Evolutionary conservation across 106 monocot species (phyloP).

Genomic region (Alisma plantagoaquatica): DNA sequence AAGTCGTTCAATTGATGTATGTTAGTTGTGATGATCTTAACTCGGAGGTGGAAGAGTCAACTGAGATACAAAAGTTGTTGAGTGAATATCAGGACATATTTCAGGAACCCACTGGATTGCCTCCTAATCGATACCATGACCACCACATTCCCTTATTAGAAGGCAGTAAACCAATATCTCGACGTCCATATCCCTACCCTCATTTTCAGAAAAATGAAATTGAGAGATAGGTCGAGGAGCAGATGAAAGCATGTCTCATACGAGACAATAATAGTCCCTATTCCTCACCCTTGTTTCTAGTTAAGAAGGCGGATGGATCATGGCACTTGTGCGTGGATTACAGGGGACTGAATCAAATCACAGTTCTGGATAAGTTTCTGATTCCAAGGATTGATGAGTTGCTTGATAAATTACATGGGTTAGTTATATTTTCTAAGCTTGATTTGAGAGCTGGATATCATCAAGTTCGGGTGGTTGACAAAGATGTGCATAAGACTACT

Average conservation of each 20-base stretch:
- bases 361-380: neutral
- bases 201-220: too few species aligned
- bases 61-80: too few species aligned
- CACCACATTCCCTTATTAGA: too few species aligned
- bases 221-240: neutral
- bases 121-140: too few species aligned
- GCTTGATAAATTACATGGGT: neutral
- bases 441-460: neutral
- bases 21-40: too few species aligned
- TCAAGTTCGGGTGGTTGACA: neutral
- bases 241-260: neutral
- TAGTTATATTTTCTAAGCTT: neutral
- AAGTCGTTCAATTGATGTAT: too few species aligned
- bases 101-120: too few species aligned
- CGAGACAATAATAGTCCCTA: neutral
- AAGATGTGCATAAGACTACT: neutral
- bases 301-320: neutral
- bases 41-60: too few species aligned
- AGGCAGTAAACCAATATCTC: too few species aligned
- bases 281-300: neutral
- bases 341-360: neutral
- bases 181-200: too few species aligned
- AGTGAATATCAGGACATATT: too few species aligned
- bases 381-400: neutral
- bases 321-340: neutral